Percentiles rank a stretch among this genome's conserved stretches.
Conservation (phyloP, 1,284 basidiomycete species). For the Malassezia sympodialis region DNA sequence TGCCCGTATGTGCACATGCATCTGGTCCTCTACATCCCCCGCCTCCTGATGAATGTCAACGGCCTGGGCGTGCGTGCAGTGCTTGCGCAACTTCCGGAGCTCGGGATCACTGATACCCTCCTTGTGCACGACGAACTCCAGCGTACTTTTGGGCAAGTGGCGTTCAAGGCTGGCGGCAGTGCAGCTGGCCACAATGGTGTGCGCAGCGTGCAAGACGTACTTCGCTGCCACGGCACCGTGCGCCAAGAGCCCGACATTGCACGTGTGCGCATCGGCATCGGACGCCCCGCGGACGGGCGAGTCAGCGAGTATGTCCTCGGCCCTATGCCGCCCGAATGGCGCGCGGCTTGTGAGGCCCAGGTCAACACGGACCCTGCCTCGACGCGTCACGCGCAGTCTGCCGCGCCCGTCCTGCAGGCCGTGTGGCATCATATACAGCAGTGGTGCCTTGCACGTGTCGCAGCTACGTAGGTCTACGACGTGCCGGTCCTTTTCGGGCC, state of each 20-base stretch:
- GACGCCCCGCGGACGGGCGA: neutral
- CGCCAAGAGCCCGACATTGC: neutral
- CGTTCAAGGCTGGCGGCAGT: slow-evolving; percentile 11
- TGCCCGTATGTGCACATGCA: slow-evolving; percentile 10
- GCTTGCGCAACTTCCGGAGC: neutral
- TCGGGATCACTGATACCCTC: neutral
- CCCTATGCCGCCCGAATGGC: slow-evolving; percentile 10
- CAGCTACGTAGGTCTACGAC: neutral
- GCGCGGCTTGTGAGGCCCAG: neutral
- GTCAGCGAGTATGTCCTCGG: slow-evolving; percentile 10
- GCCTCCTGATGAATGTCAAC: slow-evolving; percentile 14
- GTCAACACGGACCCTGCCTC: too few relatives aligned
- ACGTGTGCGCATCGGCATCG: slow-evolving; percentile 13
- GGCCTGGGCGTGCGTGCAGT: slow-evolving; percentile 6
- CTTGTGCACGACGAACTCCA: slow-evolving; percentile 15
- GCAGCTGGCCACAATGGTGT: slow-evolving; percentile 18
- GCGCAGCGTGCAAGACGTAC: slow-evolving; percentile 9
- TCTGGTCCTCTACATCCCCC: slow-evolving; percentile 9
- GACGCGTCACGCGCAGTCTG: too few relatives aligned
- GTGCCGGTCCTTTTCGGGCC: neutral
- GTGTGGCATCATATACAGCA: neutral
- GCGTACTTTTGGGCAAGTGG: slow-evolving; percentile 13
- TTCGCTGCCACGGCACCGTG: neutral
- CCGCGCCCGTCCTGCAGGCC: neutral
- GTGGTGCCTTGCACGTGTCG: slow-evolving; percentile 1